Evolutionary conservation across 441 rosid genomes (phyloP).

Genomic region (Populus hybrid): DNA sequence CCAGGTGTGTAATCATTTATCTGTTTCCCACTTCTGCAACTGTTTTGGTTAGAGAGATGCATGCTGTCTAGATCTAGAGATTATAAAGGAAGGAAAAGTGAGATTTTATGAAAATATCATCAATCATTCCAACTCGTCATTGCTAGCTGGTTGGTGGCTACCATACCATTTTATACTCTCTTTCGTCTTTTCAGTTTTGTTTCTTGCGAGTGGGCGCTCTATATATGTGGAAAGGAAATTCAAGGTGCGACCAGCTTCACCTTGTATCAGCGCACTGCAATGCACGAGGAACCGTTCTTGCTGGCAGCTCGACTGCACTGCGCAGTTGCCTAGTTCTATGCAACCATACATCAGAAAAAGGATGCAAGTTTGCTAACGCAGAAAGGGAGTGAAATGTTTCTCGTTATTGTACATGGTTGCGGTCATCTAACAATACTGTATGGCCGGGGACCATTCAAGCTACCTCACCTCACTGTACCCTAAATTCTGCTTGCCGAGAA

Average conservation of each 20-base stretch:
- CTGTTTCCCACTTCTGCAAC: not conserved
- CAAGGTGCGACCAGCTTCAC: not conserved
- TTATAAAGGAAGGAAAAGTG: not conserved
- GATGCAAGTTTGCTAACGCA: not conserved
- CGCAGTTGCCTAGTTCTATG: not conserved
- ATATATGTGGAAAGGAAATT: not conserved
- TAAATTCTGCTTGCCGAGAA: conserved; percentile 2
- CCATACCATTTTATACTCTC: not conserved
- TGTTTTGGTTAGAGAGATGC: not conserved
- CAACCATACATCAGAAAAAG: not conserved
- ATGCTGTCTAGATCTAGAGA: not conserved
- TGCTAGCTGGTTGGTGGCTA: not conserved
- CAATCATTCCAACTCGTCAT: not conserved
- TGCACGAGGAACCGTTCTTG: not conserved
- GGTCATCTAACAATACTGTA: not conserved
- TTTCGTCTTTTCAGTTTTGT: not conserved
- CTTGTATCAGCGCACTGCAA: not conserved
- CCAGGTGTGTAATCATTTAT: not conserved
- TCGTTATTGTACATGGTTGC: not conserved
- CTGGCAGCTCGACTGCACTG: not conserved
- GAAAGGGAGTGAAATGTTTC: not conserved
- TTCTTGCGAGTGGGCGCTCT: not conserved
- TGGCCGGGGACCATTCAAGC: conserved; percentile 32
- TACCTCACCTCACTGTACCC: not conserved
- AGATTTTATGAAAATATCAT: not conserved